phyloP scores from a whole-genome alignment of 306 rosid genomes.

The barrel medic (Medicago truncatula) region MtrunA17r5.0-ANR NC_053045.1:6489001-6489500 shows the following conservation, averaged over 20 bases:
- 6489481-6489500: background rate
- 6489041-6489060: background rate
- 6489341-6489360: background rate
- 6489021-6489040: background rate
- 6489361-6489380: too few species aligned
- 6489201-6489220: background rate
- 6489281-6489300: background rate
- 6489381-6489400: slow-evolving; percentile 3
- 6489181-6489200: background rate
- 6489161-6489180: background rate
- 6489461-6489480: background rate
- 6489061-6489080: background rate
- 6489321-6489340: background rate
- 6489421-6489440: background rate
- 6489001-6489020: too few species aligned
- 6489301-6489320: background rate
- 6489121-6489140: background rate
- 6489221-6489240: background rate
- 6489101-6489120: background rate
- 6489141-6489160: background rate
- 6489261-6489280: background rate
- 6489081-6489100: background rate
- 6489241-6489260: background rate
- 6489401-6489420: background rate
- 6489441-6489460: background rate